Evolutionary conservation across 345 rosid species (phyloP), one percentile per base, ranked within the genome.

Genomic region (Cardamine chenopodiifolia): DNA sequence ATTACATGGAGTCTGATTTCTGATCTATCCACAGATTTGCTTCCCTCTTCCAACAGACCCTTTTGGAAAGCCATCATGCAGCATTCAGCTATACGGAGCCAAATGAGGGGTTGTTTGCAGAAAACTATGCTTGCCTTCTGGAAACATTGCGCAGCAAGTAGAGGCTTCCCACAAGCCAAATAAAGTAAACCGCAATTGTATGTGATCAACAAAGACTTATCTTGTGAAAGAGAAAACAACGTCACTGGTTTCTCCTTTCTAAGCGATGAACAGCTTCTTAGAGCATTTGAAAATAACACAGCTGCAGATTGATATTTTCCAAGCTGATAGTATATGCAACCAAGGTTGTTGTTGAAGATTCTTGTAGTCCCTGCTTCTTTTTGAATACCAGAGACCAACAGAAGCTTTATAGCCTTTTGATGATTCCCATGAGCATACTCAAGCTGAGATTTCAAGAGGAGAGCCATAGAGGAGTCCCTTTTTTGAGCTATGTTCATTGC

Each of bases 61-160:
- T 84, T 91, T 81, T 86, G 91, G 52, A 81, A 78, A 74, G 97
- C 99, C 97, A 90, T 76, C 28, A 90, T 71, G 75, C 97, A 90
- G 78, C 99, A 92, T 81, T 96, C 99, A 66, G 98, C 97, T 47
- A 96, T 85, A 55, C 96, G 92, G 40, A 96, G 86, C 99, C 99
- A 96, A 81, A 92, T 82, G 13, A 90, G 82, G 53, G 99, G 96
- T 42, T 72, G 83, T 60, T 82, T 83, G 78, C 78, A 83, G 83
- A 89, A 89, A 65, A 87, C 82, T 15, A 81, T 50, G 78, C 88
- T 86, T 28, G 97, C 89, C 83, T 90, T 89, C 80, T 86, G 91
- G 64, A 96, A 90, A 80, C 96, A 96, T 5, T 83, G 86, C 66
- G 97, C 98, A 39, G 99, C 99, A 73, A 85, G 87, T 37, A 86